Base-by-base conservation (phyloP, 345 rosid species). In the Brassica cretica region DNA sequence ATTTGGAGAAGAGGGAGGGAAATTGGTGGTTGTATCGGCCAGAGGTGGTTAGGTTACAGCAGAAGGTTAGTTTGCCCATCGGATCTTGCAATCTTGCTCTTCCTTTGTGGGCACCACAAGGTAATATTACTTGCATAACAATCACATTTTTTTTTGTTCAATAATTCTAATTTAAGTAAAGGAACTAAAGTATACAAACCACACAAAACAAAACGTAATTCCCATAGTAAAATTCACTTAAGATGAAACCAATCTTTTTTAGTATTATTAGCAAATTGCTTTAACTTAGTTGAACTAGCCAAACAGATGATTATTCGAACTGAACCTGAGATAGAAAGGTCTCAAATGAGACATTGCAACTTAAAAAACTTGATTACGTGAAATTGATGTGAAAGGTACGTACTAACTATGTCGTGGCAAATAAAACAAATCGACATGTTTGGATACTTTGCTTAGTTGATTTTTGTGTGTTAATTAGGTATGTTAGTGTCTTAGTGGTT, bases 11-110 rank as follows among this genome's bases (percentile, higher is more conserved):
- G 79, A 82, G 76, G 70, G 96, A 91, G 76, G 89, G 85, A 5
- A 90, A 91, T 70, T 93, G 98, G 97, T 93, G 97, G 98, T 85
- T 79, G 75, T 95, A 87, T 70, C 81, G 84, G 76, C 89, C 93
- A 49, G 89, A 82, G 39, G 78, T 86, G 60, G 73, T 77, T 19
- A 86, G 87, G 88, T 76, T 95, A 76, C 86, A 89, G 24, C 96
- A 90, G 11, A 93, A 89, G 72, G 83, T 91, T 66, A 80, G 86
- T 1, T 84, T 93, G 86, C 99, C 99, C 0, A 73, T 87, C 68
- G 98, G 99, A 3, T 90, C 99, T 62, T 93, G 97, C 86, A 81
- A 83, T 32, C 84, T 90, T 65, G 84, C 99, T 70, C 73, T 89
- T 78, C 99, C 98, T 14, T 81, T 93, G 78, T 93, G 99, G 99